Conservation (phyloP, 2,329 filamentous ascomycete genomes). For the Colletotrichum orbiculare region DNA sequence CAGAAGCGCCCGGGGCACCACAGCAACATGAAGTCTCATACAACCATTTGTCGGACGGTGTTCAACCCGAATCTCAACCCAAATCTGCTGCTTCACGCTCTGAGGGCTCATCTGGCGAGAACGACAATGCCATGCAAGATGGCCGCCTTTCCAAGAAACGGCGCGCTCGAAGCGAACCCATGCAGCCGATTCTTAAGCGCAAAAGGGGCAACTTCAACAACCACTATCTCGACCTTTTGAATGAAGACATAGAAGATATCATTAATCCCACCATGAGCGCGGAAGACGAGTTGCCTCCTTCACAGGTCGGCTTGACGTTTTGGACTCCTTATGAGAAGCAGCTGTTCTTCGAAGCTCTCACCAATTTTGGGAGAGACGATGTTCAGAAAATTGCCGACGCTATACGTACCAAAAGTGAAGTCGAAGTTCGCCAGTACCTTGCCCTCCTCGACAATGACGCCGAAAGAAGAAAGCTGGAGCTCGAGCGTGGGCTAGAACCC, state of each 20-base stretch:
- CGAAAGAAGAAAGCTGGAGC: conserved; percentile 51
- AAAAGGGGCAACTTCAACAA: conserved; percentile 54
- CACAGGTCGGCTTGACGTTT: conserved; percentile 74
- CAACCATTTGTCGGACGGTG: too few relatives aligned
- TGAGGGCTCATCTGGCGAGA: conserved; percentile 1
- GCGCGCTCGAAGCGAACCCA: conserved; percentile 39
- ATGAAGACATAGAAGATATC: conserved; percentile 68
- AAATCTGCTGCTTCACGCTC: not conserved
- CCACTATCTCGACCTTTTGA: conserved; percentile 63
- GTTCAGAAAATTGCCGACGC: conserved; percentile 69
- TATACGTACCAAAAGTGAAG: conserved; percentile 76
- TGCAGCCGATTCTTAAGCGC: conserved; percentile 56
- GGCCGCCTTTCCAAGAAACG: conserved; percentile 43
- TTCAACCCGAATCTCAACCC: too few relatives aligned
- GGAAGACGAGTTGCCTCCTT: conserved; percentile 48
- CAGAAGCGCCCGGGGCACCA: not conserved
- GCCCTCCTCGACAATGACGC: conserved; percentile 66
- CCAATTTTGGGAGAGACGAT: conserved; percentile 72
- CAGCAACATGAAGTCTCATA: not conserved
- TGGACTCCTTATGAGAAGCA: conserved; percentile 82
- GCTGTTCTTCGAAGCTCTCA: conserved; percentile 73
- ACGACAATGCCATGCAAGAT: conserved; percentile 3
- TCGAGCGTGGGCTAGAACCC: conserved; percentile 42
- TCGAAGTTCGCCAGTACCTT: conserved; percentile 80
- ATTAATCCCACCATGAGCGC: conserved; percentile 49